A percentile compares a stretch with the other conserved stretches of the same genome.
These are phyloP conservation scores for Selaginella moellendorffii DNA, from an alignment of 75 land plant species.

Conservation along the genomic window DNA sequence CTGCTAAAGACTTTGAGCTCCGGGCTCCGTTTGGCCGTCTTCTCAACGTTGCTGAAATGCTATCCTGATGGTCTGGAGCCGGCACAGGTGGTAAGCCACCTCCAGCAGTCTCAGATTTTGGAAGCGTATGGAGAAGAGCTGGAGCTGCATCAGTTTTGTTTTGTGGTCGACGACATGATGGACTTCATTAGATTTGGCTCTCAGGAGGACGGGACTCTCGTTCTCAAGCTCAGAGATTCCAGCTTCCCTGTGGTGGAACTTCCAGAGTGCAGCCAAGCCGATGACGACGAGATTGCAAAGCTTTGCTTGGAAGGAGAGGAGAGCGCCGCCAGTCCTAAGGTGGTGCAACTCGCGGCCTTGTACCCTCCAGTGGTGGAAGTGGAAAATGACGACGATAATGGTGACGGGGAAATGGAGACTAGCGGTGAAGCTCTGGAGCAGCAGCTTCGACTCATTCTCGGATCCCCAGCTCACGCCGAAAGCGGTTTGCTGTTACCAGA, in stretches of 20 bases:
- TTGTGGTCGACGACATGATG: conserved; percentile 21
- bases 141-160: not conserved
- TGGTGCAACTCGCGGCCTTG: too few species aligned
- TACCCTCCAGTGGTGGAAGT: too few species aligned
- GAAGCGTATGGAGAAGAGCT: not conserved
- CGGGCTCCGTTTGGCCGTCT: conserved; percentile 18
- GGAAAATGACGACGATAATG: too few species aligned
- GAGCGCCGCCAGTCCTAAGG: not conserved
- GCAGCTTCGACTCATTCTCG: conserved; percentile 23
- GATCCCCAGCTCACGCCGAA: conserved; percentile 11
- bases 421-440: conserved; percentile 15
- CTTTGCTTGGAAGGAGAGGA: not conserved
- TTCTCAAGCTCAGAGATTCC: conserved; percentile 21
- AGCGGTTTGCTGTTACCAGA: conserved; percentile 15
- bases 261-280: conserved; percentile 16
- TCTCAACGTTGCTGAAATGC: conserved; percentile 14
- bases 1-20: conserved; percentile 18
- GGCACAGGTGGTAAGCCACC: not conserved
- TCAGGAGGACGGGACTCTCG: conserved; percentile 20
- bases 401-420: too few species aligned
- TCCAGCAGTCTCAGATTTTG: not conserved
- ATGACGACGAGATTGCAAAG: not conserved
- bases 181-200: conserved; percentile 30
- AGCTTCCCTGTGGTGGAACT: conserved; percentile 25
- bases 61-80: conserved; percentile 31